Evolutionary conservation across 495 filamentous ascomycete species (phyloP).

Genomic region (Rusavskia elegans): DNA sequence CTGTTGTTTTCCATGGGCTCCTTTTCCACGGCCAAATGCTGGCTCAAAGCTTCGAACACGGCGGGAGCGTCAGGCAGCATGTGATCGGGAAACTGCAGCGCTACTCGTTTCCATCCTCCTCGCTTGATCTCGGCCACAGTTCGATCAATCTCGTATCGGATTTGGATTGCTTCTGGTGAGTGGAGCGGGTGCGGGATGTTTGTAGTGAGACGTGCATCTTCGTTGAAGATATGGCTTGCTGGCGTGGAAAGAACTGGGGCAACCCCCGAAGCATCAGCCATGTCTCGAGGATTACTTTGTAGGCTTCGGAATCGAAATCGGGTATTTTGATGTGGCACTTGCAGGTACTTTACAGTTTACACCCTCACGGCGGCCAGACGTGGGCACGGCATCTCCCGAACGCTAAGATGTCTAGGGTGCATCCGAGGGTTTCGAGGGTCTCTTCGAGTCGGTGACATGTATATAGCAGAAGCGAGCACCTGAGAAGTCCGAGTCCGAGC

Average conservation of each 20-base stretch:
- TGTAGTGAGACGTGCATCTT: slow-evolving; percentile 19
- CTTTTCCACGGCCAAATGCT: slow-evolving; percentile 31
- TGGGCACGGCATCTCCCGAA: neutral
- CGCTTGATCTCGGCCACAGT: slow-evolving; percentile 60
- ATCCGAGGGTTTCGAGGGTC: too few relatives aligned
- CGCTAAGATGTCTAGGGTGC: neutral
- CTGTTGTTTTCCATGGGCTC: neutral
- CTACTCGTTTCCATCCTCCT: slow-evolving; percentile 59
- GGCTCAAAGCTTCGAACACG: slow-evolving; percentile 53
- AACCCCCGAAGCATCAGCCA: slow-evolving; percentile 6
- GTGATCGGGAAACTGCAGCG: slow-evolving; percentile 85
- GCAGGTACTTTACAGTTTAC: too few relatives aligned
- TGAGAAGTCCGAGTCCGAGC: too few relatives aligned
- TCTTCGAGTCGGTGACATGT: too few relatives aligned
- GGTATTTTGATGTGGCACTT: too few relatives aligned
- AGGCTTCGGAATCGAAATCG: too few relatives aligned
- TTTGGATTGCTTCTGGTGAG: slow-evolving; percentile 53
- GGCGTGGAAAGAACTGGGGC: slow-evolving; percentile 80
- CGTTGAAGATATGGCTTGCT: slow-evolving; percentile 63
- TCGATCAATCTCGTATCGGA: slow-evolving; percentile 74
- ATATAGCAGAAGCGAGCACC: too few relatives aligned
- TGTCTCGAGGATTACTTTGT: neutral
- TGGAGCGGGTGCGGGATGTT: slow-evolving; percentile 14
- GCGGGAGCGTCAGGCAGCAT: slow-evolving; percentile 76
- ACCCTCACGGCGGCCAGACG: too few relatives aligned